Conservation (phyloP, 192 early-diverging fungal genomes). For the Neocallimastix lanati region DNA sequence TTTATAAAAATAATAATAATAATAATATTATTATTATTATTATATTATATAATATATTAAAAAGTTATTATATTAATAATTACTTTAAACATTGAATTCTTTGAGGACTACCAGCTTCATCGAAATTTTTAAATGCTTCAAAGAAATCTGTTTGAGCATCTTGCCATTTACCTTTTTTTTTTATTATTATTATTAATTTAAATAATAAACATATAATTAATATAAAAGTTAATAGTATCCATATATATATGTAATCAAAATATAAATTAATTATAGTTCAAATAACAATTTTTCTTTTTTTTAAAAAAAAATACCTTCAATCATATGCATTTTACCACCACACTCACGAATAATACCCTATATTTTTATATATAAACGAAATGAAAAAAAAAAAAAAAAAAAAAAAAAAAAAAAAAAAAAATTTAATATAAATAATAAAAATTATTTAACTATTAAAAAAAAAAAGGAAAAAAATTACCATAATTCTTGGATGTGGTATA, state of each 20-base stretch:
- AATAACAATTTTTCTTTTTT: background rate
- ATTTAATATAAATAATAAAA: background rate
- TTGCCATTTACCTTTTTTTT: conserved; percentile 56
- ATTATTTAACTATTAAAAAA: background rate
- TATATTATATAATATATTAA: too few species aligned
- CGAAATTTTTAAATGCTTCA: conserved; percentile 94
- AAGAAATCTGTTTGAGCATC: conserved; percentile 87
- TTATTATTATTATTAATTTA: background rate
- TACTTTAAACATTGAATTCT: conserved; percentile 83
- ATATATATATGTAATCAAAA: too few species aligned
- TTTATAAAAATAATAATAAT: too few species aligned
- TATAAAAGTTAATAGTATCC: too few species aligned
- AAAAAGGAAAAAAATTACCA: conserved; percentile 17
- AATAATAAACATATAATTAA: too few species aligned
- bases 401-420: too few species aligned
- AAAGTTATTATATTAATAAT: background rate
- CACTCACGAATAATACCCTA: conserved; percentile 78
- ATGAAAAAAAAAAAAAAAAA: too few species aligned
- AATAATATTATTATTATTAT: too few species aligned
- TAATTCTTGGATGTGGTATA: conserved; percentile 87
- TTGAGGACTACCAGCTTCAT: conserved; percentile 84
- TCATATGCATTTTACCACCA: conserved; percentile 97
- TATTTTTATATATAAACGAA: too few species aligned
- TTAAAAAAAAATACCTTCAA: conserved; percentile 54
- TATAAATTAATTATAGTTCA: too few species aligned